Percentiles rank a stretch among this genome's conserved stretches.
Conservation (phyloP, 2,329 filamentous ascomycete genomes). For the Neospermospora avenae region DNA sequence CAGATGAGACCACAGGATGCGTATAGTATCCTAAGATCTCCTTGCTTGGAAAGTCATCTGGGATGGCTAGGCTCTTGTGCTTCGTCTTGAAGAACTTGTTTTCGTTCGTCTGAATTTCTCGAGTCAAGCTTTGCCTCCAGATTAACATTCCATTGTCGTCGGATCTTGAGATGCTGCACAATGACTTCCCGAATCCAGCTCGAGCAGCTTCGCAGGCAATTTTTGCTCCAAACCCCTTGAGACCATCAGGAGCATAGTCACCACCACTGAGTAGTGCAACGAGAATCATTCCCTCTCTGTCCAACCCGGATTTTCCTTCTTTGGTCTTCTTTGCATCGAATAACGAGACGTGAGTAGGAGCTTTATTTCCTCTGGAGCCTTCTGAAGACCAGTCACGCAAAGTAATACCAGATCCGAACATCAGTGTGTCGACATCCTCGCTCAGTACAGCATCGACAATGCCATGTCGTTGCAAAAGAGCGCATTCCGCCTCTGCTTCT, state of each 20-base stretch:
- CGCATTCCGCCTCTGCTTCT: conserved; percentile 95
- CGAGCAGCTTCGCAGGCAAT: conserved; percentile 85
- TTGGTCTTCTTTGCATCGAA: conserved; percentile 64
- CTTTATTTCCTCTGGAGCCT: conserved; percentile 56
- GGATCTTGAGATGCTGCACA: conserved; percentile 62
- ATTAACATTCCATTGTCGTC: conserved; percentile 56
- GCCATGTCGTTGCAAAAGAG: conserved; percentile 74
- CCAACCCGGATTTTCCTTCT: conserved; percentile 54
- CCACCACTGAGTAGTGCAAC: conserved; percentile 94
- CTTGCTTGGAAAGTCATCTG: conserved; percentile 74
- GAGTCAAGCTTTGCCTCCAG: conserved; percentile 71
- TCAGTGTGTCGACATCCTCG: conserved; percentile 94
- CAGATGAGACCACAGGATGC: conserved; percentile 74
- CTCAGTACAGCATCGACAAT: conserved; percentile 91
- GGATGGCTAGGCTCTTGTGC: conserved; percentile 71
- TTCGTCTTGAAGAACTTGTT: conserved; percentile 74
- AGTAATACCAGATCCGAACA: conserved; percentile 85
- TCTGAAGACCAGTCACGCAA: conserved; percentile 83
- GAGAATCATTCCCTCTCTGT: conserved; percentile 86
- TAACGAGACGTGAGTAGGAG: conserved; percentile 80
- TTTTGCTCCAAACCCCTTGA: conserved; percentile 83
- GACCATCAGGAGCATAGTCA: conserved; percentile 86
- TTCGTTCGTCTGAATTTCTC: conserved; percentile 81
- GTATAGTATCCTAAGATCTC: conserved; percentile 85
- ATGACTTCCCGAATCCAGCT: conserved; percentile 76